These are phyloP conservation scores for Orobanche coerulescens DNA, from an alignment of 257 asterid species.

Conservation along the genomic window DNA sequence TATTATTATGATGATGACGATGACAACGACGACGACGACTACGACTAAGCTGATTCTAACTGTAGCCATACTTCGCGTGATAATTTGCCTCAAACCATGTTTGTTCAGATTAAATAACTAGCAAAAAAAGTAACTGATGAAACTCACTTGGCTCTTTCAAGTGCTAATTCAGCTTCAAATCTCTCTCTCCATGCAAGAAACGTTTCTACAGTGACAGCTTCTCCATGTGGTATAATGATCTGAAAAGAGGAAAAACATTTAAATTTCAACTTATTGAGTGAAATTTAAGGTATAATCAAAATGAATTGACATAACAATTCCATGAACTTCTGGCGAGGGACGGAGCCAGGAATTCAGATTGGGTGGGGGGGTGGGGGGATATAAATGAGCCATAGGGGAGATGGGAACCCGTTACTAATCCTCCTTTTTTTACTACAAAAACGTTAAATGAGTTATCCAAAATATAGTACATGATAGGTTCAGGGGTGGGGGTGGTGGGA, in stretches of 20 bases:
- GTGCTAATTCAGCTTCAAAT: constrained; percentile 76
- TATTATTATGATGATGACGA: no score
- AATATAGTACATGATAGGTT: no score
- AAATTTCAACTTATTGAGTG: constrained; percentile 8
- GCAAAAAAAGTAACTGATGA: constrained; percentile 11
- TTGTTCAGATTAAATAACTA: background rate
- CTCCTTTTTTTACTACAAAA: no score
- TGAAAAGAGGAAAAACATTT: constrained; percentile 28
- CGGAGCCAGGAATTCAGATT: no score
- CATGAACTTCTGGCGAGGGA: background rate
- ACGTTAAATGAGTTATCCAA: no score
- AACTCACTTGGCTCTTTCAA: constrained; percentile 70
- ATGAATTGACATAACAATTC: background rate
- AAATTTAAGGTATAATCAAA: background rate
- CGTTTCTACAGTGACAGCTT: constrained; percentile 66
- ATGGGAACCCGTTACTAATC: no score
- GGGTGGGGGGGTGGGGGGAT: no score
- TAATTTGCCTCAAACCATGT: background rate
- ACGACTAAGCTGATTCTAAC: no score
- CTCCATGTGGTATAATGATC: constrained; percentile 78
- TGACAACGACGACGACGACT: no score
- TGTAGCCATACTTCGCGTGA: background rate
- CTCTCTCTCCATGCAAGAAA: constrained; percentile 88
- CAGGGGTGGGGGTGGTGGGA: no score
- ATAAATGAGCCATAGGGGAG: no score